Evolutionary conservation across 1,284 basidiomycete genomes (phyloP), one percentile per base, ranked within the genome.

Genomic region (Pisolithus thermaeus): DNA sequence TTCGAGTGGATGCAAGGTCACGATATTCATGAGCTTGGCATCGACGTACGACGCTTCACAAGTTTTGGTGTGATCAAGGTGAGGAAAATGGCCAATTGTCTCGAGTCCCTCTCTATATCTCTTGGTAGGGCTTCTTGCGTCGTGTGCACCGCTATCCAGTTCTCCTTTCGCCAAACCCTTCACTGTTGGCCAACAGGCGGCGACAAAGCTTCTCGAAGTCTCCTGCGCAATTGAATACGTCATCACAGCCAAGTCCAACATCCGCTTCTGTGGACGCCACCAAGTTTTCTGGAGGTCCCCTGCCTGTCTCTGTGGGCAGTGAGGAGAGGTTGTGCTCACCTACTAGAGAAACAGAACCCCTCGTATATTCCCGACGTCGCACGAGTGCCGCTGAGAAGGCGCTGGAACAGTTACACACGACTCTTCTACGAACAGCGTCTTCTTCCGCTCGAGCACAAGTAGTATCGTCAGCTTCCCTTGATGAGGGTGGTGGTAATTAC

Each of bases 11-110:
- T 93, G 74, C 84, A 92, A 58, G 76, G 78, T 40, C 78, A 92
- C 61, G 75, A 85, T 27, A 80, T 93, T 3, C 75, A 84, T 46
- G 72, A 76, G 7, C 70, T 87, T 18, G 90, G 89, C 1, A 87
- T 99, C 51, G 97, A 99, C 65, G 81, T 92, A 7, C 81, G 96
- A 5, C 81, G 97, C 14, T 97, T 99, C 67, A 87, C 94, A n/a
- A 93, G 90, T 56, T 99, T 99, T 63, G 97, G 96, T 12, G 89
- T 97, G n/a, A 97, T 99, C 71, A 99, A 99, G 72, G 87, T 82
- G 55, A 30, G n/a, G 23, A 16, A 40, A 25, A 20, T 51, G 36
- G 47, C 50, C 6, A 40, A 37, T 49, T 35, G 27, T 28, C 32
- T 28, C 28, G 12, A 27, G 35, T 35, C 22, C 7, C 32, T 51